Percentiles rank a stretch among this genome's conserved stretches.
Evolutionary conservation across 2,329 filamentous ascomycete genomes (phyloP).

Genomic region (Aspergillus phoenicis): DNA sequence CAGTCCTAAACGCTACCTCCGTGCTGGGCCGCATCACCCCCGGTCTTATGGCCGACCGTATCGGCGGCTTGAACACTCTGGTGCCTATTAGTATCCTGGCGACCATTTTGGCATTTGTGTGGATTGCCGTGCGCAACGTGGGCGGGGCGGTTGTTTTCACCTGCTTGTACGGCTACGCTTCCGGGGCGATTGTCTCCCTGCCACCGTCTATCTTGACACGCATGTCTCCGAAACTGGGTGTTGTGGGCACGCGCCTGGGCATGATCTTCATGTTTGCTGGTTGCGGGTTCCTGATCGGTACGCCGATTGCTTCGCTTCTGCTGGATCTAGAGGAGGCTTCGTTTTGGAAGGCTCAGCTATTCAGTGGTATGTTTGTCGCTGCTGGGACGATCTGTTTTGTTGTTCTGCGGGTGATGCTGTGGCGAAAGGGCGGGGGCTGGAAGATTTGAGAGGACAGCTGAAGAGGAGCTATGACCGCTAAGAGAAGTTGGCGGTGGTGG

Average conservation of each 20-base stretch:
- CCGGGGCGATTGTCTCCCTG: slow-evolving; percentile 44
- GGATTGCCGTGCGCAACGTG: slow-evolving; percentile 32
- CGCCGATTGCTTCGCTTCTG: slow-evolving; percentile 25
- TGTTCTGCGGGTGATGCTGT: background rate
- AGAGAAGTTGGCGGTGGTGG: too few species aligned
- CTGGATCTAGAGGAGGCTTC: slow-evolving; percentile 4
- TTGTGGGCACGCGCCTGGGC: slow-evolving; percentile 46
- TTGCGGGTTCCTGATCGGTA: slow-evolving; percentile 29
- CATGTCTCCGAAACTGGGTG: slow-evolving; percentile 31
- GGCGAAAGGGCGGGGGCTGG: background rate
- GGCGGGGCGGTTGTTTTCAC: slow-evolving; percentile 36
- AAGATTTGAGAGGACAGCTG: background rate
- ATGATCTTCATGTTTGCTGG: slow-evolving; percentile 39
- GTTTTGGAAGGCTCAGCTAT: background rate
- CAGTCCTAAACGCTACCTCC: slow-evolving; percentile 61
- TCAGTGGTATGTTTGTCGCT: background rate
- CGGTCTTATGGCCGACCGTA: slow-evolving; percentile 53
- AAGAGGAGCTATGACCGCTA: too few species aligned
- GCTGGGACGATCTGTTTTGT: background rate
- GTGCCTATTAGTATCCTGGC: slow-evolving; percentile 31
- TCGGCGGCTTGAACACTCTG: slow-evolving; percentile 50
- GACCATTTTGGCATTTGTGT: slow-evolving; percentile 35
- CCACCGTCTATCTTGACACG: slow-evolving; percentile 38
- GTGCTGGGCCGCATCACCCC: slow-evolving; percentile 55
- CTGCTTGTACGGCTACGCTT: slow-evolving; percentile 44